These are phyloP conservation scores for Aspergillus ruber DNA, from an alignment of 2,329 filamentous ascomycete species.

Conservation along the genomic window DNA sequence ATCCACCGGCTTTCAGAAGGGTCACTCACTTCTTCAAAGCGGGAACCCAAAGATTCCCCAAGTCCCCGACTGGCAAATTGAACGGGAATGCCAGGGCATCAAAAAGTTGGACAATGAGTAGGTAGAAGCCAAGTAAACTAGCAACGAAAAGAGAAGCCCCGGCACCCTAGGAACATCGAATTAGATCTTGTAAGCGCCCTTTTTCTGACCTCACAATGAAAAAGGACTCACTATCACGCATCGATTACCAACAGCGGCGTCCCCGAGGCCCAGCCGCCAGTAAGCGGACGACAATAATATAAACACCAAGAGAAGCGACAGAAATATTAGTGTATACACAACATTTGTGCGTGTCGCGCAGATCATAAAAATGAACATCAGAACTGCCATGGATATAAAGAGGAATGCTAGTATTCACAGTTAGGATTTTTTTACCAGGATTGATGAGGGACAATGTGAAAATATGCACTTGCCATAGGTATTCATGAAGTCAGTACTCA, in stretches of 20 bases:
- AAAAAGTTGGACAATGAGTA: conserved; percentile 50
- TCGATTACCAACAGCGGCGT: conserved; percentile 21
- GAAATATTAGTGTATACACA: conserved; percentile 64
- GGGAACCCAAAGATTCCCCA: conserved; percentile 11
- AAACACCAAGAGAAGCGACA: conserved; percentile 56
- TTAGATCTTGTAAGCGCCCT: not conserved
- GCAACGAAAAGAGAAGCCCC: conserved; percentile 47
- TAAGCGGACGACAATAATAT: conserved; percentile 54
- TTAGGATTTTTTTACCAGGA: not conserved
- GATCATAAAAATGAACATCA: conserved; percentile 62
- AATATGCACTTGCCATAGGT: conserved; percentile 14
- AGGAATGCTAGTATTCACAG: conserved; percentile 44
- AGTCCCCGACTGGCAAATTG: conserved; percentile 39
- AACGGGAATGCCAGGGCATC: conserved; percentile 50
- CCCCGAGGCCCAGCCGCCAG: conserved; percentile 47
- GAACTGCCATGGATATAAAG: conserved; percentile 59
- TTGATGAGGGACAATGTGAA: no score
- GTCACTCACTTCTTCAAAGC: not conserved
- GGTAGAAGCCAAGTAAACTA: conserved; percentile 46
- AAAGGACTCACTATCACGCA: conserved; percentile 19
- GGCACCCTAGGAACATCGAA: conserved; percentile 25
- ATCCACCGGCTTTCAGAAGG: not conserved
- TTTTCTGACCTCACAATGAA: not conserved
- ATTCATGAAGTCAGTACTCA: conserved; percentile 16
- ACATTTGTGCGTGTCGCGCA: conserved; percentile 67